Percentiles rank a stretch among this genome's conserved stretches.
These are phyloP conservation scores for Mycena vitilis DNA, from an alignment of 768 basidiomycete genomes.

Conservation along the genomic window DNA sequence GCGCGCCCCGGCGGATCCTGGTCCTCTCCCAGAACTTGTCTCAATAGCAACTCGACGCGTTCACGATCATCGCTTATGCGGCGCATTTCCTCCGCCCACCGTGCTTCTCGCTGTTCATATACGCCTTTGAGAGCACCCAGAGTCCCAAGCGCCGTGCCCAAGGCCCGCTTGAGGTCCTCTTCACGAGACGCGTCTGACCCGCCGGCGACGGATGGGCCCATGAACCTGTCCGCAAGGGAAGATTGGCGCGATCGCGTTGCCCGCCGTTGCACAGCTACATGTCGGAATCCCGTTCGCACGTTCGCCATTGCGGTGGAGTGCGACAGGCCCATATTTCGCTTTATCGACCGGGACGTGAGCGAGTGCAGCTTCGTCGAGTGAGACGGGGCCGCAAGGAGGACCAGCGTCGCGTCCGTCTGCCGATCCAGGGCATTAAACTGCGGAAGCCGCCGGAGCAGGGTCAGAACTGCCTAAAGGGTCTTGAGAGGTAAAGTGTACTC, in stretches of 20 bases:
- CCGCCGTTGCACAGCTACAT: conserved; percentile 68
- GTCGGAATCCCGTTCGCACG: conserved; percentile 69
- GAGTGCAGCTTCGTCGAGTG: conserved; percentile 75
- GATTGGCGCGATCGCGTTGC: conserved; percentile 55
- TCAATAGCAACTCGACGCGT: conserved; percentile 71
- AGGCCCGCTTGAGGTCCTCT: conserved; percentile 73
- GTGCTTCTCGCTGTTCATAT: conserved; percentile 74
- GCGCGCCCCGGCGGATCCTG: conserved; percentile 21
- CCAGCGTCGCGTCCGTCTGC: conserved; percentile 83
- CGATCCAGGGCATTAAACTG: conserved; percentile 85
- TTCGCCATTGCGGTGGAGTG: conserved; percentile 62
- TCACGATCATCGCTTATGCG: conserved; percentile 75
- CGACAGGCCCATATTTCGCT: conserved; percentile 61
- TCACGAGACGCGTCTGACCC: conserved; percentile 71
- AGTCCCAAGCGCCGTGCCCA: conserved; percentile 76
- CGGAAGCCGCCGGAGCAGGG: conserved; percentile 37
- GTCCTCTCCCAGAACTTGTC: conserved; percentile 65
- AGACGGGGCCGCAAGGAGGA: conserved; percentile 80
- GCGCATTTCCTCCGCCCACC: conserved; percentile 79
- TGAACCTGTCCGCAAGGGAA: conserved; percentile 61
- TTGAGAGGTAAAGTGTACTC: conserved; percentile 39
- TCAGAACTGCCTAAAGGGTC: conserved; percentile 47
- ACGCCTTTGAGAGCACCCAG: conserved; percentile 71
- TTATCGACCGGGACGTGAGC: conserved; percentile 75
- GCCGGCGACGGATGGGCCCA: conserved; percentile 59